Conservation (phyloP, 352 stramenopile species). For the Achlya hypogyna region DNA sequence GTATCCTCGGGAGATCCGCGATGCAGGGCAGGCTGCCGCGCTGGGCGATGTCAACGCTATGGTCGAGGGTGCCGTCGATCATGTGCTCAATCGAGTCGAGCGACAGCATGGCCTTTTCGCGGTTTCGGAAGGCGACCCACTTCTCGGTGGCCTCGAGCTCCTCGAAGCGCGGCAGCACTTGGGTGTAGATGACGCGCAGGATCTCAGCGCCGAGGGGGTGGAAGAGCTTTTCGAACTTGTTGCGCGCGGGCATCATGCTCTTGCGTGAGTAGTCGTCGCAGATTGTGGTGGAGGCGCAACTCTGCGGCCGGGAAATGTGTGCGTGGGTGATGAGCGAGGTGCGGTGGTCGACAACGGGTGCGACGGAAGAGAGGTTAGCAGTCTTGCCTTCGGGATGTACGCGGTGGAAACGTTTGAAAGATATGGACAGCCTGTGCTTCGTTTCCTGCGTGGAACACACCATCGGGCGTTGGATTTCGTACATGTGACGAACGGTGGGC, state of each 20-base stretch:
- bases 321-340: neutral
- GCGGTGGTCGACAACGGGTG: neutral
- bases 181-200: conserved; percentile 6
- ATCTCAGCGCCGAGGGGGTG: conserved; percentile 19
- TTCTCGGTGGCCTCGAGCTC: neutral
- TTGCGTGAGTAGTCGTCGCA: neutral
- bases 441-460: neutral
- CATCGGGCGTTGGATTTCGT: conserved; percentile 1
- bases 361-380: neutral
- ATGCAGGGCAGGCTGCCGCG: conserved; percentile 1
- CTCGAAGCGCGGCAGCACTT: conserved; percentile 17
- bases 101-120: conserved; percentile 19
- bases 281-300: neutral
- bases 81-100: conserved; percentile 13
- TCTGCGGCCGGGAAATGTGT: neutral
- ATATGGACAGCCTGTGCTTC: neutral
- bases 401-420: neutral
- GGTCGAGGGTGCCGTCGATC: conserved; percentile 2
- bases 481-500: neutral
- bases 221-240: conserved; percentile 9
- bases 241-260: neutral
- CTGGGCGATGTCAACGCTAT: neutral
- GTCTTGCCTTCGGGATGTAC: neutral
- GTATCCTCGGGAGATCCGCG: neutral
- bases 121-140: conserved; percentile 15